Evolutionary conservation across 2,329 filamentous ascomycete species (phyloP), one percentile per base, ranked within the genome.

Genomic region (Aspergillus amoenus): DNA sequence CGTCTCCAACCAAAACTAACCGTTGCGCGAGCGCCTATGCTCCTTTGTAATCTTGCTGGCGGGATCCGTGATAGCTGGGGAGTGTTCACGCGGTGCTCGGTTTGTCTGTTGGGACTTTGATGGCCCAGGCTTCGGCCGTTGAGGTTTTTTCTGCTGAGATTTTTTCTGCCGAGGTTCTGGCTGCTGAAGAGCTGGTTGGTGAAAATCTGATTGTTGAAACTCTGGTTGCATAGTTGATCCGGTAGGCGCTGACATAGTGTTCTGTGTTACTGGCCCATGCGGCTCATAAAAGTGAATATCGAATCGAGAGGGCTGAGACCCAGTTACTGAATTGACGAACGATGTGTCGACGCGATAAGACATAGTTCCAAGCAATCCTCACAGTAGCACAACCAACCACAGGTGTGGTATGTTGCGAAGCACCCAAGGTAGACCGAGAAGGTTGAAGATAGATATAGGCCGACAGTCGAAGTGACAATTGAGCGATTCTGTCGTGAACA

Each of bases 1-100:
- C n/a, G n/a, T n/a, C n/a, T n/a, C n/a, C n/a, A n/a, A n/a, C n/a
- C n/a, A n/a, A n/a, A n/a, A n/a, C n/a, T n/a, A 55, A 62, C 60
- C 60, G 17, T 54, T 48, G 21, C 60, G 58, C 32, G 60, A 62
- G 27, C 60, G 60, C 18, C 37, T 55, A 22, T 62, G 49, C 2
- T 51, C 27, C 18, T 56, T 56, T 7, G 54, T 56, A 2, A 52
- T 34, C 27, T 24, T 52, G n/a, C 27, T 46, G n/a, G 30, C 17
- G 7, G 48, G 41, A 11, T 56, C 45, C 17, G 18, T 44, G 37
- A 18, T 34, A n/a, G 44, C 30, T 7, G 27, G 27, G 2, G 27
- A 27, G 27, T 27, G 27, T 27, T 27, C 27, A 2, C 27, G 27
- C 3, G 27, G 2, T 1, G 27, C 2, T 27, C 27, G 27, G 9